Evolutionary conservation across 768 basidiomycete genomes (phyloP).

Genomic region (Leccinum subtestaceum): DNA sequence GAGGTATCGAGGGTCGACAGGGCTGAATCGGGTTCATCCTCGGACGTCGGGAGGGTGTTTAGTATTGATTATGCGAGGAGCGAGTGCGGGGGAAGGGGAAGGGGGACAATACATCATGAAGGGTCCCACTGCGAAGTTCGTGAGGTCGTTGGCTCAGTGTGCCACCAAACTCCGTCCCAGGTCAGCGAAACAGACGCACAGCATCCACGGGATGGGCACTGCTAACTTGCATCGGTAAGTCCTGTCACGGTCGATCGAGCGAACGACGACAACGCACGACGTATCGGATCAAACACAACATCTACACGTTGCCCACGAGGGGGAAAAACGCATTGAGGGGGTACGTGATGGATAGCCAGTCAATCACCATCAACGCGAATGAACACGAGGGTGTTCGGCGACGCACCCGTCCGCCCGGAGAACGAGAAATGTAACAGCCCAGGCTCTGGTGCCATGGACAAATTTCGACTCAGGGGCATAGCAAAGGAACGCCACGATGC

Average conservation of each 20-base stretch:
- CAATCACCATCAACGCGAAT: too few species aligned
- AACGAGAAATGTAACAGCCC: too few species aligned
- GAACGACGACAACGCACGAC: too few species aligned
- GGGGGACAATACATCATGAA: neutral
- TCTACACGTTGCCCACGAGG: neutral
- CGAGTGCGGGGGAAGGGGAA: neutral
- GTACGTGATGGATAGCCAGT: too few species aligned
- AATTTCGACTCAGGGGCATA: neutral
- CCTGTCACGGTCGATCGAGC: neutral
- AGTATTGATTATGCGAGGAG: neutral
- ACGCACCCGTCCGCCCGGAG: too few species aligned
- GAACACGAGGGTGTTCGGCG: too few species aligned
- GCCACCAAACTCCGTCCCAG: neutral
- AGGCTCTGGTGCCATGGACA: too few species aligned
- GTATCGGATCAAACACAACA: neutral
- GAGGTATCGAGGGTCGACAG: too few species aligned
- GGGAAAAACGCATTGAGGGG: too few species aligned
- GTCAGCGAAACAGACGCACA: neutral
- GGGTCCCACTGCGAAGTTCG: neutral
- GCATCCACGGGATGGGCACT: neutral
- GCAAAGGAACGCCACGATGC: slow-evolving; percentile 11
- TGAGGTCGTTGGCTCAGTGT: too few species aligned
- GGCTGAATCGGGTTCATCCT: neutral
- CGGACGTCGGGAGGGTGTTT: neutral
- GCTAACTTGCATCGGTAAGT: neutral